Evolutionary conservation across 116 monocot genomes (phyloP).

Genomic region (Cymodocea nodosa): DNA sequence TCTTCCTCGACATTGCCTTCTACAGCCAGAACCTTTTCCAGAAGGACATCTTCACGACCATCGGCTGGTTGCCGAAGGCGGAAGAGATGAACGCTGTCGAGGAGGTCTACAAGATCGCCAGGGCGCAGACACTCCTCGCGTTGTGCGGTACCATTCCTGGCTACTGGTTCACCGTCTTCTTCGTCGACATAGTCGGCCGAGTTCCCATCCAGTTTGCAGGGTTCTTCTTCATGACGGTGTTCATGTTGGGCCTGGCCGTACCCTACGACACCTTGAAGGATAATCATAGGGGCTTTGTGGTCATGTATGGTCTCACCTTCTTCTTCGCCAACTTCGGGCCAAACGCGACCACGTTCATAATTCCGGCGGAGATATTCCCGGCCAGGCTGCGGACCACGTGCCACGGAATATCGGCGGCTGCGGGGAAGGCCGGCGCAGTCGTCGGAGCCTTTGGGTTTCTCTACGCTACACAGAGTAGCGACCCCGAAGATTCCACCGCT

Average conservation of each 20-base stretch:
- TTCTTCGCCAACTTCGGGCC: conserved; percentile 7
- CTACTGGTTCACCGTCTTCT: conserved; percentile 15
- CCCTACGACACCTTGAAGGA: background rate
- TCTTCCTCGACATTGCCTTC: background rate
- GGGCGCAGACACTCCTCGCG: conserved; percentile 14
- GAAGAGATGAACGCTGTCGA: conserved; percentile 12
- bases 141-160: conserved; percentile 13
- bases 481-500: background rate
- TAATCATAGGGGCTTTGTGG: conserved; percentile 20
- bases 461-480: conserved; percentile 37
- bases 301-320: conserved; percentile 18
- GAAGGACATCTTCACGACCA: conserved; percentile 14
- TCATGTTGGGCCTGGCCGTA: no score
- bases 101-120: conserved; percentile 12
- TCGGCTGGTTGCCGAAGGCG: conserved; percentile 14
- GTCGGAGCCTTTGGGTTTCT: conserved; percentile 59
- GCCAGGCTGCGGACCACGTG: conserved; percentile 23
- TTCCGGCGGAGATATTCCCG: conserved; percentile 40
- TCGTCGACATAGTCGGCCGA: conserved; percentile 14
- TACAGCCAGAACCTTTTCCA: conserved; percentile 13
- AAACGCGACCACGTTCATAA: conserved; percentile 32
- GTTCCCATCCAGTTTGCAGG: conserved; percentile 5
- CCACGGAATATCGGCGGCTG: conserved; percentile 40
- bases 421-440: conserved; percentile 62
- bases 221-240: no score